These are phyloP conservation scores for Larix kaempferi DNA, from an alignment of 75 land plant genomes.

Conservation along the genomic window DNA sequence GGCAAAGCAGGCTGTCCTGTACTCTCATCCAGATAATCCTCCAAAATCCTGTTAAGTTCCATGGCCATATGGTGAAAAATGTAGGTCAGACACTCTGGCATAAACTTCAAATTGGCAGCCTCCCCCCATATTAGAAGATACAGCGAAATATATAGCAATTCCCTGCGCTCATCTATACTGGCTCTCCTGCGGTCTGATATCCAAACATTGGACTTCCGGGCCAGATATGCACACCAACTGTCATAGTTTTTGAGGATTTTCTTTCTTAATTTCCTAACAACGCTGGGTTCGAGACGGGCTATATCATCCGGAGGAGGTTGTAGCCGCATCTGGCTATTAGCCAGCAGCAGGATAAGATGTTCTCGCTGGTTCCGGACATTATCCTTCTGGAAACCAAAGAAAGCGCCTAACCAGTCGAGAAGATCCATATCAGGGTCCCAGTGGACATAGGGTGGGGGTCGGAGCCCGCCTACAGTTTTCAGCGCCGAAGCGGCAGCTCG, in stretches of 20 bases:
- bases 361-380: conserved; percentile 95
- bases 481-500: conserved; percentile 80
- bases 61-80: conserved; percentile 84
- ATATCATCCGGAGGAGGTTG: conserved; percentile 72
- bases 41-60: conserved; percentile 68
- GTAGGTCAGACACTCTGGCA: conserved; percentile 81
- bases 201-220: conserved; percentile 38
- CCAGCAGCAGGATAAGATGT: conserved; percentile 87
- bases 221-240: conserved; percentile 72
- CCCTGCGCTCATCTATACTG: conserved; percentile 38
- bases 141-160: conserved; percentile 73
- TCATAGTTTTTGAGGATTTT: conserved; percentile 69
- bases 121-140: conserved; percentile 94
- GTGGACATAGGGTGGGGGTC: conserved; percentile 43
- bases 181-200: conserved; percentile 12
- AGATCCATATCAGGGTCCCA: conserved; percentile 66
- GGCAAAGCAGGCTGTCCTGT: conserved; percentile 49
- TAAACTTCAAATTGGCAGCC: conserved; percentile 77
- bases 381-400: conserved; percentile 81
- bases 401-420: conserved; percentile 84
- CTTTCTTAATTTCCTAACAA: conserved; percentile 51
- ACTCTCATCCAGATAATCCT: conserved; percentile 51
- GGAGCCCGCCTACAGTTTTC: conserved; percentile 61
- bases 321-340: conserved; percentile 90
- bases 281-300: conserved; percentile 54